A percentile compares a stretch with the other conserved stretches of the same genome.
Conservation (phyloP, 306 rosid species). For the Castanopsis chinensis region DNA sequence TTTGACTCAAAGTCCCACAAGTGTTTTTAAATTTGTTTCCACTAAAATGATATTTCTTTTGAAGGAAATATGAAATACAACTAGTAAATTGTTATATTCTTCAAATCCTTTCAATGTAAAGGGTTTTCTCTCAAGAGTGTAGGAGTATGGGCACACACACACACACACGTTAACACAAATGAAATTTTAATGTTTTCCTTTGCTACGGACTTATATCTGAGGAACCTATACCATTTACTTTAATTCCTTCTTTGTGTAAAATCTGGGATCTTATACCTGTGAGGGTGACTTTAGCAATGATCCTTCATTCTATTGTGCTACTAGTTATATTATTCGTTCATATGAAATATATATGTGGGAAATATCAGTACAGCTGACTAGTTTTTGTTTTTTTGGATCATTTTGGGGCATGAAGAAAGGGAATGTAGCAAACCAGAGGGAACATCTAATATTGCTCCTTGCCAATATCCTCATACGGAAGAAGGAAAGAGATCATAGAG, state of each 20-base stretch:
- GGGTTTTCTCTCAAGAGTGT: neutral
- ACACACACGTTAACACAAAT: neutral
- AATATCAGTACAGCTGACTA: slow-evolving; percentile 21
- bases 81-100: neutral
- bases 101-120: neutral
- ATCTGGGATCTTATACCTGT: neutral
- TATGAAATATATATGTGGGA: slow-evolving; percentile 1
- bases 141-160: neutral
- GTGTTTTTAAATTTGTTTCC: neutral
- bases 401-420: slow-evolving; percentile 74
- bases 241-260: neutral
- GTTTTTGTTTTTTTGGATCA: neutral
- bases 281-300: neutral
- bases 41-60: neutral
- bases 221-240: neutral
- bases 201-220: neutral
- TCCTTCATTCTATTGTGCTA: neutral
- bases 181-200: neutral
- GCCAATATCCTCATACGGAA: slow-evolving; percentile 73
- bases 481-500: slow-evolving; percentile 19
- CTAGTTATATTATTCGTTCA: neutral
- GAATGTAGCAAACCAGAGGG: slow-evolving; percentile 97
- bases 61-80: neutral
- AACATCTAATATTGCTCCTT: slow-evolving; percentile 85
- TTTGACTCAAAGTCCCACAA: neutral